Conservation (phyloP, 2,329 filamentous ascomycete species). For the Rhynchosporium agropyri region DNA sequence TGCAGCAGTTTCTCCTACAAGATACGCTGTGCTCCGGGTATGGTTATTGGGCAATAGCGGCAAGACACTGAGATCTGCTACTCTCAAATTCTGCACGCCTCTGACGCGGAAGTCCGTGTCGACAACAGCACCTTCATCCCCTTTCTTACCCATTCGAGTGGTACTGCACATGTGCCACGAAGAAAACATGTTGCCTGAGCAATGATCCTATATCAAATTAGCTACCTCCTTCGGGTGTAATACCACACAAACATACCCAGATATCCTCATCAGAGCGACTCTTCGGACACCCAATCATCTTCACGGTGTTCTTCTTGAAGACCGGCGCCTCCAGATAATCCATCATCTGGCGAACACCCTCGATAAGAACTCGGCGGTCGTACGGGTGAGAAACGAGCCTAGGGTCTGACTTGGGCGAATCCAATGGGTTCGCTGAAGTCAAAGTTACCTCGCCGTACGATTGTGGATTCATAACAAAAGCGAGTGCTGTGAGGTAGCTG, state of each 20-base stretch:
- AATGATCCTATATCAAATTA: constrained; percentile 44
- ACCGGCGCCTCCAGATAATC: constrained; percentile 48
- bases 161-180: constrained; percentile 62
- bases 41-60: constrained; percentile 55
- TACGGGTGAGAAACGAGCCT: constrained; percentile 60
- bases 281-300: constrained; percentile 47
- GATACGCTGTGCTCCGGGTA: constrained; percentile 56
- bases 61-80: constrained; percentile 56
- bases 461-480: constrained; percentile 58
- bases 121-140: constrained; percentile 50
- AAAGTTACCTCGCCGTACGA: constrained; percentile 64
- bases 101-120: constrained; percentile 53
- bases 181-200: constrained; percentile 48
- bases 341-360: constrained; percentile 50
- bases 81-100: constrained; percentile 51
- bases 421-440: constrained; percentile 61
- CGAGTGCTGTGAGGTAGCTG: constrained; percentile 49
- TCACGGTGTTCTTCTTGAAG: constrained; percentile 50
- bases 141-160: constrained; percentile 55
- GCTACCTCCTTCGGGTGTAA: background rate
- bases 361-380: constrained; percentile 54
- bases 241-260: constrained; percentile 24
- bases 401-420: constrained; percentile 63
- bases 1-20: constrained; percentile 54
- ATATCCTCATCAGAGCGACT: constrained; percentile 58